phyloP scores from a whole-genome alignment of 148 eudicot species.

The Vaccinium myrtillus region DNA sequence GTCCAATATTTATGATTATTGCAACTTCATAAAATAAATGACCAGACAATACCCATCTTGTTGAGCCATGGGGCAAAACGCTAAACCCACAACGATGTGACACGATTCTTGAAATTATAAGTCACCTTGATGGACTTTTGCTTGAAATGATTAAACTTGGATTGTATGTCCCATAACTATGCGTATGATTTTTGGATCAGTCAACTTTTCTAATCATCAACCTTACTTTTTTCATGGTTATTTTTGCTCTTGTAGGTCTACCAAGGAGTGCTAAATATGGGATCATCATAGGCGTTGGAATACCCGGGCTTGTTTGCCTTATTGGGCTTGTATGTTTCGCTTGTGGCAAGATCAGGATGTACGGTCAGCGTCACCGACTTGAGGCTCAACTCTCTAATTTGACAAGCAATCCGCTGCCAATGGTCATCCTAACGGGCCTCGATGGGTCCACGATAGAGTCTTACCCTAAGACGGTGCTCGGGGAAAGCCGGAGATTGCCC shows the following conservation, averaged over 20 bases:
- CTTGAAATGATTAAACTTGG: not conserved
- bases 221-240: not conserved
- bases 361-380: slow-evolving; percentile 11
- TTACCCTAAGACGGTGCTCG: not conserved
- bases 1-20: not conserved
- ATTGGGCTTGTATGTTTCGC: slow-evolving; percentile 43
- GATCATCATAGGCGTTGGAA: slow-evolving; percentile 51
- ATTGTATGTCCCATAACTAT: not conserved
- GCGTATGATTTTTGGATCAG: not conserved
- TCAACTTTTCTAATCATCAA: not conserved
- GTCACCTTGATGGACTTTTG: not conserved
- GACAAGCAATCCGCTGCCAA: slow-evolving; percentile 40
- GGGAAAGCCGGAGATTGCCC: slow-evolving; percentile 45
- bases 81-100: not conserved
- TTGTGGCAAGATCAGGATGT: slow-evolving; percentile 25
- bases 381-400: slow-evolving; percentile 30
- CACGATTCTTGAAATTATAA: not conserved
- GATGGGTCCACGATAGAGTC: slow-evolving; percentile 10
- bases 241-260: slow-evolving; percentile 38
- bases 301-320: slow-evolving; percentile 52
- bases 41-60: not conserved
- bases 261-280: slow-evolving; percentile 58
- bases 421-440: not conserved
- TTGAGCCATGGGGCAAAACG: not conserved
- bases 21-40: not conserved